A percentile compares a stretch with the other conserved stretches of the same genome.
Evolutionary conservation across 2,329 filamentous ascomycete genomes (phyloP).

Genomic region (Zymoseptoria ardabiliae): DNA sequence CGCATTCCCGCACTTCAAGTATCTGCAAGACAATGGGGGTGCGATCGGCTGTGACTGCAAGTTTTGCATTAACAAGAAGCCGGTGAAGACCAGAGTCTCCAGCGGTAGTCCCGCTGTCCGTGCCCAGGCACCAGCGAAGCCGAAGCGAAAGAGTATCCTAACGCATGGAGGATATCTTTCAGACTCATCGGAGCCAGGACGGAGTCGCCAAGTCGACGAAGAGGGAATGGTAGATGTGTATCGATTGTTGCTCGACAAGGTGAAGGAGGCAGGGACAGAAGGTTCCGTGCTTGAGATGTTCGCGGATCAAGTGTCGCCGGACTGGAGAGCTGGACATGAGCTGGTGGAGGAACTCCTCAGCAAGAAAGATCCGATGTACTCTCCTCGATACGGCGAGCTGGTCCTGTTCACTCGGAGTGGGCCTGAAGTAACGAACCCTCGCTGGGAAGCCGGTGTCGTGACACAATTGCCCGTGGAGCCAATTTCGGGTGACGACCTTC

Average conservation of each 20-base stretch:
- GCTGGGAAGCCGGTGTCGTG: constrained; percentile 53
- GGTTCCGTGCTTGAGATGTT: constrained; percentile 40
- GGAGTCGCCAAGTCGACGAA: constrained; percentile 34
- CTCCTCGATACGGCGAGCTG: constrained; percentile 50
- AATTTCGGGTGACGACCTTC: constrained; percentile 40
- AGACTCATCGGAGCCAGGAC: constrained; percentile 6
- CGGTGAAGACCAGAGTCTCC: constrained; percentile 1
- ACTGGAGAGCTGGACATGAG: constrained; percentile 48
- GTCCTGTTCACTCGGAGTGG: constrained; percentile 44
- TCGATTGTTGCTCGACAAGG: constrained; percentile 42
- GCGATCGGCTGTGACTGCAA: constrained; percentile 44
- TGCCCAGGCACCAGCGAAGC: not conserved
- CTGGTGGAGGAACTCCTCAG: constrained; percentile 37
- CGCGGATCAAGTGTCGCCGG: constrained; percentile 44
- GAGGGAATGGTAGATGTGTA: constrained; percentile 51
- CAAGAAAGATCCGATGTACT: constrained; percentile 41
- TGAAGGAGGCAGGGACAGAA: constrained; percentile 33
- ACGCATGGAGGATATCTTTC: constrained; percentile 8
- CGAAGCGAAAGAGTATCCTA: not conserved
- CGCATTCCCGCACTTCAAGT: constrained; percentile 52
- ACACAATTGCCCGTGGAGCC: constrained; percentile 43
- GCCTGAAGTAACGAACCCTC: constrained; percentile 31
- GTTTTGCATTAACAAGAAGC: constrained; percentile 33
- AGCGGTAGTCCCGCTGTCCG: constrained; percentile 10
- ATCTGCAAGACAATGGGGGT: constrained; percentile 44